Base-by-base conservation (phyloP, 169 alveolate genomes). In the Cryptosporidium bovis region DNA sequence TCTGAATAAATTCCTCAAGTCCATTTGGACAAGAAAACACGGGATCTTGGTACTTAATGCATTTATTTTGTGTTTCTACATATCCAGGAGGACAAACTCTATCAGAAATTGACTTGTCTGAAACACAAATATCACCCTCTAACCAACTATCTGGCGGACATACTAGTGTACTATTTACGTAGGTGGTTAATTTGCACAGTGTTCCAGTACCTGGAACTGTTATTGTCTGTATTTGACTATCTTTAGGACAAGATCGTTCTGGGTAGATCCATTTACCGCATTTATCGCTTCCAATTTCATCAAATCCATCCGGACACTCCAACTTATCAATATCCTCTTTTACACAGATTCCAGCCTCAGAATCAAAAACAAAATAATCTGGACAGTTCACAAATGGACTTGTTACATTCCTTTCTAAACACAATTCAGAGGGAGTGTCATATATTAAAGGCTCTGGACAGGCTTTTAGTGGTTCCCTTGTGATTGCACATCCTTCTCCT, bases 241-340 rank as follows among this genome's bases (percentile, higher is more conserved):
- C 71, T 16, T 33, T 44, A 1, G 71, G 85, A 48, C 85, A 77
- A 34, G 53, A 7, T 20, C 62, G 62, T 62, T 77, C 71, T 31
- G 85, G 85, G 10, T 60, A 46, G 31, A 48, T 60, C 85, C 85
- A 77, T 20, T 15, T 77, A 12, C 48, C 85, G 62, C 85, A 77
- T 16, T 60, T 60, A 18, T 60, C 18, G 6, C 56, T 50, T 27
- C 44, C 77, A 10, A 60, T 16, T 34, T 55, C 71, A 31, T 40
- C 20, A 62, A 36, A 77, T 18, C 71, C 65, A 8, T 77, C 85
- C 2, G 85, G 85, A 77, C 85, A 77, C 36, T 36, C 33, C 51
- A 58, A 58, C 62, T 50, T 2, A 18, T 56, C 71, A 24, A 40
- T 46, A 5, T 36, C 31, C 18, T 77, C 77, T 60, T 46, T 29